Conservation (phyloP, 768 basidiomycete species). For the Lentinula lateritia region DNA sequence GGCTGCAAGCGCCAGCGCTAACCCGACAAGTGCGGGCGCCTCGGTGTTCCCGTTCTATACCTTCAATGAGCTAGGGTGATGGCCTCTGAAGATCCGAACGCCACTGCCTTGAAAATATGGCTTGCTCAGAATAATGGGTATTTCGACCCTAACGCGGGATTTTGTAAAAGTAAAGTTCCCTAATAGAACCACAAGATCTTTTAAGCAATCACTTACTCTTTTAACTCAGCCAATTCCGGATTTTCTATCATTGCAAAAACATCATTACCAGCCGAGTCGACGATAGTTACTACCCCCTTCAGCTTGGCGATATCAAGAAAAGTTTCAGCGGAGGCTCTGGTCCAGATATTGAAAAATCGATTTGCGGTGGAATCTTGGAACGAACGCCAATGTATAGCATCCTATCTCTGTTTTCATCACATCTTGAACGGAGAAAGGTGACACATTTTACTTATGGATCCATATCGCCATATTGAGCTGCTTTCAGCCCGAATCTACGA, state of each 20-base stretch:
- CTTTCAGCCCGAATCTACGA: slow-evolving; percentile 17
- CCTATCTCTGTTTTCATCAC: slow-evolving; percentile 62
- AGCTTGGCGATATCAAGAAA: slow-evolving; percentile 57
- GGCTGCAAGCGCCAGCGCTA: no score
- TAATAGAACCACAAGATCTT: neutral
- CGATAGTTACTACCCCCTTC: slow-evolving; percentile 65
- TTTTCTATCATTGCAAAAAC: slow-evolving; percentile 43
- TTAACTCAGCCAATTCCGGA: slow-evolving; percentile 34
- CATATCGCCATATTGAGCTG: neutral
- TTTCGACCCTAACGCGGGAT: neutral
- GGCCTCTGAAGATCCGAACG: neutral
- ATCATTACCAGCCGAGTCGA: slow-evolving; percentile 42
- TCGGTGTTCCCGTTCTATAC: neutral
- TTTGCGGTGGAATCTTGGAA: slow-evolving; percentile 35
- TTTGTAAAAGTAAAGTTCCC: neutral
- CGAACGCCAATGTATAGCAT: slow-evolving; percentile 62
- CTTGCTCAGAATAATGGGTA: neutral
- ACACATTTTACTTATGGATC: neutral
- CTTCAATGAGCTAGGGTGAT: neutral
- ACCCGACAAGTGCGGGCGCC: no score
- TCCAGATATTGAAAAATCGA: slow-evolving; percentile 26
- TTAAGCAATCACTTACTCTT: neutral
- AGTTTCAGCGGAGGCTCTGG: slow-evolving; percentile 37
- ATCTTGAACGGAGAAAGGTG: slow-evolving; percentile 6
- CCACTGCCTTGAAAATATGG: neutral